Evolutionary conservation across 495 filamentous ascomycete species (phyloP), one percentile per base, ranked within the genome.

Genomic region (Penicillium malachiteum): DNA sequence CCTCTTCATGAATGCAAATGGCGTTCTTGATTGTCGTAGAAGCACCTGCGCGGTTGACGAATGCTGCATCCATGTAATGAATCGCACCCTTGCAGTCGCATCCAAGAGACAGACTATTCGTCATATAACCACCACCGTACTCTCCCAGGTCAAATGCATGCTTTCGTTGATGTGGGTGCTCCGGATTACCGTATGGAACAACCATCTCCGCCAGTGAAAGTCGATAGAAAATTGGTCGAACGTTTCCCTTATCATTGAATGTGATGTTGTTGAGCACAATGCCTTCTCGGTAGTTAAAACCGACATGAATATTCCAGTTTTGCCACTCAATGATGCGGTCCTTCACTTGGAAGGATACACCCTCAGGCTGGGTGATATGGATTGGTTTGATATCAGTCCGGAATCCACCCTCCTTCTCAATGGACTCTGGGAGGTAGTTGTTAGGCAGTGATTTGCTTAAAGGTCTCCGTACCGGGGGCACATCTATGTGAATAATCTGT

Each of bases 291-390:
- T 63, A 63, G 32, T 63, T 63, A 81, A 96, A 97, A 13, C 92
- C 92, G 35, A 97, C 84, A 66, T 96, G 93, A 57, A 97, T 83
- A 66, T 81, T 92, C 89, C 91, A 97, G 62, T 96, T 96, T 69
- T 96, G 92, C 93, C 93, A 97, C 45, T 84, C 85, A 38, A 96
- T 83, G n/a, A 78, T 77, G 5, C 91, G 74, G 4, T 89, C 91
- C 8, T 88, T 81, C 39, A 96, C 71, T n/a, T 81, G 83, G 78
- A 96, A 97, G 0, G 90, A 94, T 1, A 96, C 92, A 11, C 93
- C 93, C 55, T 96, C 91, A 0, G 93, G 93, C 74, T 97, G 93
- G 1, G 90, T 93, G 66, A 96, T 93, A 73, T 95, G 86, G 69
- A 96, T 89, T n/a, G 93, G 91, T 76, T 96, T 96, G 52, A 95